Conservation (phyloP, 495 filamentous ascomycete species). For the Hypoxylon fragiforme region DNA sequence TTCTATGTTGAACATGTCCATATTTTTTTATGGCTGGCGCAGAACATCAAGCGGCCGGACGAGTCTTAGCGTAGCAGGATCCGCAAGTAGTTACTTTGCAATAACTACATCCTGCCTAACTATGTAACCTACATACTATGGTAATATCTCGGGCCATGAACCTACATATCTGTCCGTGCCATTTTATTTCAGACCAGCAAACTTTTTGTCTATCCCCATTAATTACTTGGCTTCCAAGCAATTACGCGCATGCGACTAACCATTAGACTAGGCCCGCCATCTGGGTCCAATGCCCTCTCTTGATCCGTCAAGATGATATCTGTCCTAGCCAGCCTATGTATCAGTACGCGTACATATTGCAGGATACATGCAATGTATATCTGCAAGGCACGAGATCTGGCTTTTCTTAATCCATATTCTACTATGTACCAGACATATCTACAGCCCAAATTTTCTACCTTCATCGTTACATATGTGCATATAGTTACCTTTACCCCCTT, state of each 20-base stretch:
- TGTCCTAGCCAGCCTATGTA: neutral
- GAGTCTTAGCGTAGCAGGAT: neutral
- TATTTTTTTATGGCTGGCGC: too few relatives aligned
- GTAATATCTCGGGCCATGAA: too few relatives aligned
- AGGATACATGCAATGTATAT: conserved; percentile 2
- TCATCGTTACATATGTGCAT: too few relatives aligned
- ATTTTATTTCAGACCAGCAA: conserved; percentile 24
- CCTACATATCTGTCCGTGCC: conserved; percentile 1
- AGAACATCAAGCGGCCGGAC: neutral
- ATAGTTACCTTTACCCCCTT: too few relatives aligned
- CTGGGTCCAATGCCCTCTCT: conserved; percentile 9
- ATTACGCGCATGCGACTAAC: conserved; percentile 32
- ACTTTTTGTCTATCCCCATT: conserved; percentile 20
- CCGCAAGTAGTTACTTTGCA: neutral
- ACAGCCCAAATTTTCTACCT: neutral
- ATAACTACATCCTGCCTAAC: conserved; percentile 6
- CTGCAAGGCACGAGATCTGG: conserved; percentile 31
- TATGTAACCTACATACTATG: too few relatives aligned
- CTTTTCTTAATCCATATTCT: neutral
- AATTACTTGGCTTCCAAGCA: conserved; percentile 12
- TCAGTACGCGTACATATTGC: conserved; percentile 1
- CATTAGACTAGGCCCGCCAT: conserved; percentile 14
- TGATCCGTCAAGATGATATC: neutral
- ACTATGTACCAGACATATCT: neutral
- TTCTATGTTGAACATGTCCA: neutral